Percentiles rank a stretch among this genome's conserved stretches.
These are phyloP conservation scores for Coleophoma cylindrospora DNA, from an alignment of 2,329 filamentous ascomycete species.

Conservation along the genomic window DNA sequence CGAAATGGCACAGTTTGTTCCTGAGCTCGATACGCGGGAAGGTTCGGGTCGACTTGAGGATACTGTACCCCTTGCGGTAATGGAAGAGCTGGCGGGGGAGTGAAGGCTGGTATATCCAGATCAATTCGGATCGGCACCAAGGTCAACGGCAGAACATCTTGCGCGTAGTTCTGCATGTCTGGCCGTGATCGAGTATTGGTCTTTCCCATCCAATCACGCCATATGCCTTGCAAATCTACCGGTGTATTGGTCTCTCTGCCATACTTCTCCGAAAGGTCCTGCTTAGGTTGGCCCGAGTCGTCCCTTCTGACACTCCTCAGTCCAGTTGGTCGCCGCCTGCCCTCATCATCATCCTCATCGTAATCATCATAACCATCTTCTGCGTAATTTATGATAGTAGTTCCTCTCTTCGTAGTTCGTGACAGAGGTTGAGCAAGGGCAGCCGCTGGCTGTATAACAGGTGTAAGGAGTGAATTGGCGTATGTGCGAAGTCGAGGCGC, in stretches of 20 bases:
- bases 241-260: slow-evolving; percentile 78
- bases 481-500: slow-evolving; percentile 86
- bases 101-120: slow-evolving; percentile 78
- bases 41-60: slow-evolving; percentile 60
- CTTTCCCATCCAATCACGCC: slow-evolving; percentile 93
- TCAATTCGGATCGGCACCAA: slow-evolving; percentile 96
- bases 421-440: slow-evolving; percentile 60
- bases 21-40: slow-evolving; percentile 73
- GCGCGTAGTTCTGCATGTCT: slow-evolving; percentile 56
- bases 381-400: slow-evolving; percentile 94
- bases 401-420: slow-evolving; percentile 94
- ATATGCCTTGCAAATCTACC: slow-evolving; percentile 83
- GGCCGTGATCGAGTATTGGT: slow-evolving; percentile 42
- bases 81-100: slow-evolving; percentile 60
- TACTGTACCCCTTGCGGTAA: slow-evolving; percentile 53
- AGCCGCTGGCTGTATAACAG: slow-evolving; percentile 68
- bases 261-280: slow-evolving; percentile 67
- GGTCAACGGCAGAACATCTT: slow-evolving; percentile 77
- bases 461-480: slow-evolving; percentile 85
- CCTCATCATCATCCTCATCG: slow-evolving; percentile 70
- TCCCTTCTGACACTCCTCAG: slow-evolving; percentile 77
- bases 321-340: slow-evolving; percentile 68
- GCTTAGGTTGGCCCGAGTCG: slow-evolving; percentile 59
- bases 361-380: slow-evolving; percentile 91
- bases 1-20: slow-evolving; percentile 81